Evolutionary conservation across 495 filamentous ascomycete species (phyloP).

Genomic region (Penicillium parvum): DNA sequence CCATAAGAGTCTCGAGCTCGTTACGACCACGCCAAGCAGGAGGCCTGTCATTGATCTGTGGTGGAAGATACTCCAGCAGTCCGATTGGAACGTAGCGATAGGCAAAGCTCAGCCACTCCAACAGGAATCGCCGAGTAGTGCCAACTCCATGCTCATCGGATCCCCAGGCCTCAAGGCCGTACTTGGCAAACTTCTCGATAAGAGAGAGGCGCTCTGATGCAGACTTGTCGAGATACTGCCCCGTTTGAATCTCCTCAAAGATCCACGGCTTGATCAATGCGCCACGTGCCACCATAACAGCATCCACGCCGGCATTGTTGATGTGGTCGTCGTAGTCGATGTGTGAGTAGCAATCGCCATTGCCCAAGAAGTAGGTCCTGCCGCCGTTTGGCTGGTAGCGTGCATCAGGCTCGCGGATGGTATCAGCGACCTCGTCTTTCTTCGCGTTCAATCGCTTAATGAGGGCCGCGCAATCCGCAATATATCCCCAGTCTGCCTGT

Average conservation of each 20-base stretch:
- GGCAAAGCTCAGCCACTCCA: slow-evolving; percentile 93
- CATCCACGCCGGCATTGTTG: slow-evolving; percentile 70
- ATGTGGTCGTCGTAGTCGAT: slow-evolving; percentile 79
- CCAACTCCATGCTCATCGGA: slow-evolving; percentile 90
- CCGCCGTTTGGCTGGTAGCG: slow-evolving; percentile 56
- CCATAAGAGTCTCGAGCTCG: slow-evolving; percentile 87
- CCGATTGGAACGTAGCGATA: slow-evolving; percentile 88
- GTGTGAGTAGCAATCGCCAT: slow-evolving; percentile 94
- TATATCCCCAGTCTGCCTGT: slow-evolving; percentile 88
- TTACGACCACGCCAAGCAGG: slow-evolving; percentile 77
- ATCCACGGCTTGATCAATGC: slow-evolving; percentile 96
- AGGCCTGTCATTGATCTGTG: slow-evolving; percentile 79
- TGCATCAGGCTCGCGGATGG: slow-evolving; percentile 67
- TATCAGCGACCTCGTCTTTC: slow-evolving; percentile 63
- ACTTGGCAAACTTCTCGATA: slow-evolving; percentile 81
- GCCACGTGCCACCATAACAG: slow-evolving; percentile 86
- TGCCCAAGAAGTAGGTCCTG: slow-evolving; percentile 85
- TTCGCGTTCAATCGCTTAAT: slow-evolving; percentile 71
- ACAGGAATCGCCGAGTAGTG: slow-evolving; percentile 79
- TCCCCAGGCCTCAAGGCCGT: slow-evolving; percentile 91
- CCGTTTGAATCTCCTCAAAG: slow-evolving; percentile 89
- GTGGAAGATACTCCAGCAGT: slow-evolving; percentile 80
- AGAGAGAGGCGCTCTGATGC: slow-evolving; percentile 80
- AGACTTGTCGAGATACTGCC: slow-evolving; percentile 93
- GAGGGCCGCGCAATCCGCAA: slow-evolving; percentile 80